phyloP scores from a whole-genome alignment of 2,329 filamentous ascomycete genomes.

The Fusarium secorum region DNA sequence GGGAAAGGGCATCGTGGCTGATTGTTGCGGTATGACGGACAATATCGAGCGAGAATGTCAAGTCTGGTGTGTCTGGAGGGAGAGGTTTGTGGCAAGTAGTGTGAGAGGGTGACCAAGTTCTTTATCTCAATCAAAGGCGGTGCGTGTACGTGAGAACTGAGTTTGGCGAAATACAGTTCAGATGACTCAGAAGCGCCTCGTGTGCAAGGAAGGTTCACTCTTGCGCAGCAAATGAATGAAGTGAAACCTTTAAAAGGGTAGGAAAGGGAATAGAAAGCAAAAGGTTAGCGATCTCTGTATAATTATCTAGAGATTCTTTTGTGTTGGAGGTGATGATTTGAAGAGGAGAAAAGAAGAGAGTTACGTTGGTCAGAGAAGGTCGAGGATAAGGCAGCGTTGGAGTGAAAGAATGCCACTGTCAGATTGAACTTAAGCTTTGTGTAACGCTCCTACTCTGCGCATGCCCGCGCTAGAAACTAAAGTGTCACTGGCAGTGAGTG shows the following conservation, averaged over 20 bases:
- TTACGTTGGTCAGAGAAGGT: not conserved
- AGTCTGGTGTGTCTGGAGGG: rapidly evolving
- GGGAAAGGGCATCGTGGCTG: not conserved
- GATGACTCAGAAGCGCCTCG: not conserved
- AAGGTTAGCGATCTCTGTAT: too few species aligned
- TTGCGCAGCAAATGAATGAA: not conserved
- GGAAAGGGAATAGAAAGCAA: rapidly evolving
- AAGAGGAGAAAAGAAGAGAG: not conserved
- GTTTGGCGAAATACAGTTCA: not conserved
- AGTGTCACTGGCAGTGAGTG: too few species aligned
- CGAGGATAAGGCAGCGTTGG: rapidly evolving
- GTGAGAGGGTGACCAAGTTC: too few species aligned
- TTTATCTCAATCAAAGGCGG: not conserved
- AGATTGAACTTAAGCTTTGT: not conserved
- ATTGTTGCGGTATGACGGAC: not conserved
- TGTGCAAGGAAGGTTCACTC: not conserved
- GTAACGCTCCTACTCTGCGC: not conserved
- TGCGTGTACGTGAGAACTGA: not conserved
- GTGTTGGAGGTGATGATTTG: not conserved
- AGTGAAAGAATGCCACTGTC: rapidly evolving
- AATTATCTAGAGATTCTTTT: not conserved
- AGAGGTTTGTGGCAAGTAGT: not conserved
- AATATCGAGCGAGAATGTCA: not conserved
- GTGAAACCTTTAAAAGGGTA: rapidly evolving
- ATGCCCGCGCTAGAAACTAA: too few species aligned